Percentiles rank a stretch among this genome's conserved stretches.
These are phyloP conservation scores for Colletotrichum sp. DNA, from an alignment of 2,329 filamentous ascomycete genomes.

Conservation along the genomic window DNA sequence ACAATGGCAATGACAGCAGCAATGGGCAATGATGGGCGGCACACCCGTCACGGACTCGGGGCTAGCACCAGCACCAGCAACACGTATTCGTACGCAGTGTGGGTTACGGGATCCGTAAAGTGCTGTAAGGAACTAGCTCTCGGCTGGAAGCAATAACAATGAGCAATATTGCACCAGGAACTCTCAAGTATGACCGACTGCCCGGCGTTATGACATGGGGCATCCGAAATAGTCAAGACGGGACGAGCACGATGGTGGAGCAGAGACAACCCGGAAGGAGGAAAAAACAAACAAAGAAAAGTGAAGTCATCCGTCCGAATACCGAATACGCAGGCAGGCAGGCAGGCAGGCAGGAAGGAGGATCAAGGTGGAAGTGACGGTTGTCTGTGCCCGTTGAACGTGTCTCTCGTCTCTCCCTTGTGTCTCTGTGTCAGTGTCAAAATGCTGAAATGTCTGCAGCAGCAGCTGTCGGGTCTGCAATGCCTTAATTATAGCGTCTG, in stretches of 20 bases:
- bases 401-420: neutral
- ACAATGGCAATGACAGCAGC: neutral
- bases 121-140: neutral
- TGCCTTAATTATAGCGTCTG: neutral
- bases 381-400: neutral
- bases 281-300: neutral
- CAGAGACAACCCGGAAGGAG: neutral
- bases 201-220: neutral
- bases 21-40: neutral
- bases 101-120: neutral
- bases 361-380: neutral
- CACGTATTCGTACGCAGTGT: neutral
- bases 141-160: neutral
- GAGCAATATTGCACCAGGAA: neutral
- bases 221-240: neutral
- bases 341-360: neutral
- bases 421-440: neutral
- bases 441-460: neutral
- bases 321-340: neutral
- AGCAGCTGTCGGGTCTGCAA: neutral
- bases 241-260: neutral
- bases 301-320: neutral
- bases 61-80: neutral
- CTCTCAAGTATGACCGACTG: neutral
- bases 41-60: neutral